Evolutionary conservation across 2,329 filamentous ascomycete species (phyloP), one percentile per base, ranked within the genome.

Genomic region (Cladosporium sp.): DNA sequence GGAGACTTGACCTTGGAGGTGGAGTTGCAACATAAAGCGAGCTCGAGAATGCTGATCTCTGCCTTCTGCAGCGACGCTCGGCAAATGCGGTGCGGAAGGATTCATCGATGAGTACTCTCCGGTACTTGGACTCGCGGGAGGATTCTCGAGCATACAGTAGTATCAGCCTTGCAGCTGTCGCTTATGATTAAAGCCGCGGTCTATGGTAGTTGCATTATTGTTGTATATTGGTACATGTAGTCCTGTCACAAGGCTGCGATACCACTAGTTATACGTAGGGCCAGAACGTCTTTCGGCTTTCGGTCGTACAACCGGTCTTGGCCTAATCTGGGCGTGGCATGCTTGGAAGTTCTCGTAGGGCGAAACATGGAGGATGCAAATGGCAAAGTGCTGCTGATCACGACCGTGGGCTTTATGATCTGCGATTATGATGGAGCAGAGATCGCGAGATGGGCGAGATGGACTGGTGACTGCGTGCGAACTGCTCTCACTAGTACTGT

Each of bases 261-360:
- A 28, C 14, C 17, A 47, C 43, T 30, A n/a, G n/a, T n/a, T n/a
- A 55, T 43, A 38, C 25, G 38, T 37, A 55, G 45, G 38, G 39
- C 37, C 36, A 42, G 37, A 28, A 36, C 30, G 30, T 34, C 30
- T 34, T 50, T 37, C 47, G 39, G 39, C n/a, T n/a, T 17, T 45
- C 51, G 51, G 51, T 43, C 25, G 38, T 34, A 43, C 39, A 19
- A 43, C 51, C 28, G 51, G 22, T 30, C 51, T 55, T 55, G 51
- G 51, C 51, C 39, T 19, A n/a, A 42, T 36, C 51, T 55, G 51
- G 51, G 51, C 51, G 28, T 30, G 37, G 51, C 36, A 25, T 28
- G 14, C 47, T 37, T 51, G 30, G 49, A 34, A 37, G 15, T 14
- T 25, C n/a, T 17, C 49, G 22, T 17, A 28, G 4, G 28, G 51